These are phyloP conservation scores for Penicillium sp. DNA, from an alignment of 2,329 filamentous ascomycete species.

Conservation along the genomic window DNA sequence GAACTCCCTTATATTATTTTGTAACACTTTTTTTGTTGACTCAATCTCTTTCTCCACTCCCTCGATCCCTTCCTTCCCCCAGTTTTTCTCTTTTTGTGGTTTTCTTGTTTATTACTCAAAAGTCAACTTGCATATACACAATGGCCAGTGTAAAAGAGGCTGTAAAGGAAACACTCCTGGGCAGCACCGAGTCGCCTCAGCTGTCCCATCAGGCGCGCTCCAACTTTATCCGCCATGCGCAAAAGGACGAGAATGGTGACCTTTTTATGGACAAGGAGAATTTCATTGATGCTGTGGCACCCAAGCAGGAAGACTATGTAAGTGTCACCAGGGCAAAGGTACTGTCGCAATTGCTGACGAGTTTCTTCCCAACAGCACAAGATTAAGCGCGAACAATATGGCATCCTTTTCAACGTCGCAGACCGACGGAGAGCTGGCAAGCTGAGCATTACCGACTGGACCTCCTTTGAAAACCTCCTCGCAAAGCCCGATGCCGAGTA, in stretches of 20 bases:
- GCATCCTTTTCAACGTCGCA: conserved; percentile 86
- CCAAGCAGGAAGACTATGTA: conserved; percentile 85
- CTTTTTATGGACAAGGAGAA: conserved; percentile 77
- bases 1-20: background rate
- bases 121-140: conserved; percentile 28
- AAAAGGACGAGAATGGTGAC: conserved; percentile 74
- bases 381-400: conserved; percentile 93
- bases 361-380: conserved; percentile 67
- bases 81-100: conserved; percentile 9
- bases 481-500: conserved; percentile 96
- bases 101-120: conserved; percentile 4
- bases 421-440: conserved; percentile 73
- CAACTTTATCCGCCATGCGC: conserved; percentile 73
- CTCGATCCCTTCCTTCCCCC: conserved; percentile 15
- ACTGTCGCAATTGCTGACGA: conserved; percentile 16
- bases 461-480: conserved; percentile 88
- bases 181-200: conserved; percentile 56
- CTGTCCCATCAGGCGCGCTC: conserved; percentile 72
- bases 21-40: conserved; percentile 17
- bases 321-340: conserved; percentile 42
- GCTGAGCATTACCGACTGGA: conserved; percentile 82
- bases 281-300: conserved; percentile 88
- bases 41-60: conserved; percentile 25
- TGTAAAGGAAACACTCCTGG: conserved; percentile 78
- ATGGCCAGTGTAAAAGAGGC: conserved; percentile 61